phyloP scores from a whole-genome alignment of 202 grass and related monocot species.

The Carex arenaria region DNA sequence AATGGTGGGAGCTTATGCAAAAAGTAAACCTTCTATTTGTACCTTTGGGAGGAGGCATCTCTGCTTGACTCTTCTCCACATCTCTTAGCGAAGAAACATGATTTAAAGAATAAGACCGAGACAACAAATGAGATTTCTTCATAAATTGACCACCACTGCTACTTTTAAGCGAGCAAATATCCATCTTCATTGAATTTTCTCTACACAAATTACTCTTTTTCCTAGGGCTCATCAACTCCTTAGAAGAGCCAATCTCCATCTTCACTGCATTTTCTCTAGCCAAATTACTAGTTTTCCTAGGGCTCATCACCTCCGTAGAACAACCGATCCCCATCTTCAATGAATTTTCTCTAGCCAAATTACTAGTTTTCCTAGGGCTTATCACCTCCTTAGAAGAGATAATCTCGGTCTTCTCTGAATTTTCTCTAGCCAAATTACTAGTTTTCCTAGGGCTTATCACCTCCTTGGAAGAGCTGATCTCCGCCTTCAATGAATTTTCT shows the following conservation, averaged over 20 bases:
- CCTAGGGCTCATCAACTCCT: slow-evolving; percentile 36
- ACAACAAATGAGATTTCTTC: slow-evolving; percentile 42
- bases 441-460: slow-evolving; percentile 41
- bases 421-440: slow-evolving; percentile 41
- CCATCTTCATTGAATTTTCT: slow-evolving; percentile 50
- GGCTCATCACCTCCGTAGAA: slow-evolving; percentile 31
- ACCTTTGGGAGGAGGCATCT: slow-evolving; percentile 65
- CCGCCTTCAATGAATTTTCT: slow-evolving; percentile 52
- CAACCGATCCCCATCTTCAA: slow-evolving; percentile 34
- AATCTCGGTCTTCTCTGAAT: slow-evolving; percentile 41
- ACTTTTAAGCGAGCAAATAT: slow-evolving; percentile 17
- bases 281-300: slow-evolving; percentile 38
- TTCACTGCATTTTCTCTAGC: slow-evolving; percentile 48
- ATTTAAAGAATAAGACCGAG: slow-evolving; percentile 55
- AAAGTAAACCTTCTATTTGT: slow-evolving; percentile 24
- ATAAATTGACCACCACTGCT: slow-evolving; percentile 30
- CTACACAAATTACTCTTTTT: slow-evolving; percentile 35
- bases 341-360: slow-evolving; percentile 40
- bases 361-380: slow-evolving; percentile 44
- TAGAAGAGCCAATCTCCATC: slow-evolving; percentile 18
- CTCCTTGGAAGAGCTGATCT: slow-evolving; percentile 22
- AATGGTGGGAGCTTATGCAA: slow-evolving; percentile 8
- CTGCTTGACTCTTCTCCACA: slow-evolving; percentile 39
- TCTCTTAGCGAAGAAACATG: slow-evolving; percentile 19
- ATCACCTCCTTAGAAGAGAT: slow-evolving; percentile 24